phyloP scores from a whole-genome alignment of 257 asterid species.

The Ehretia macrophylla region DNA sequence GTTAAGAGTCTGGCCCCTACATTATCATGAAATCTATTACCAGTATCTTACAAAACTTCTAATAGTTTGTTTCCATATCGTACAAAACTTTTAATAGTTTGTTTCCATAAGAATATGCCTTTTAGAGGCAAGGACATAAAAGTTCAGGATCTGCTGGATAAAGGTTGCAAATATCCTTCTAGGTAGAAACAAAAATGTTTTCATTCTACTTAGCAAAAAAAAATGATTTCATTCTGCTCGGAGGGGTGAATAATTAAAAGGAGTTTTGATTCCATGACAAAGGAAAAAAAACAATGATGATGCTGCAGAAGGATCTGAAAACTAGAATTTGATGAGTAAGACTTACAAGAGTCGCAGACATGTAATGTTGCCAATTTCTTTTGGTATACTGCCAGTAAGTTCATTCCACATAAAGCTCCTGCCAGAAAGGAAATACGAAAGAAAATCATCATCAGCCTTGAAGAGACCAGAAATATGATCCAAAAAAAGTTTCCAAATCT shows the following conservation, averaged over 20 bases:
- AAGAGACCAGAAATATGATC: conserved; percentile 1
- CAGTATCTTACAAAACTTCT: background rate
- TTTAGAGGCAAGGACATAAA: background rate
- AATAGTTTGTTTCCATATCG: background rate
- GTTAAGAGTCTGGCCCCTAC: too few relatives aligned
- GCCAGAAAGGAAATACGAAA: conserved; percentile 7
- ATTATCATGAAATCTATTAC: too few relatives aligned
- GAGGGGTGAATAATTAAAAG: background rate
- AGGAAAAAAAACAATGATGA: background rate
- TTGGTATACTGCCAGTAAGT: conserved; percentile 39
- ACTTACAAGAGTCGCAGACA: conserved; percentile 37
- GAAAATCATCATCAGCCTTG: conserved; percentile 12
- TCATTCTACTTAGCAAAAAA: too few relatives aligned
- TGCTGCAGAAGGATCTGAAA: conserved; percentile 3
- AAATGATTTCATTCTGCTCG: background rate
- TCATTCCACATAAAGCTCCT: conserved; percentile 54
- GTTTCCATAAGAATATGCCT: background rate
- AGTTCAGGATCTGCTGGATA: background rate
- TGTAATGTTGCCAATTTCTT: conserved; percentile 37
- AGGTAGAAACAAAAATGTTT: too few relatives aligned
- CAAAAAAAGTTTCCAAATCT: background rate
- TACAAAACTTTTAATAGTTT: background rate
- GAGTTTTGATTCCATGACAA: background rate
- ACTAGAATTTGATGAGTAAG: background rate
- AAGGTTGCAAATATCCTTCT: background rate